Evolutionary conservation across 495 filamentous ascomycete genomes (phyloP), one percentile per base, ranked within the genome.

Genomic region (Aspergillus saccharolyticus): DNA sequence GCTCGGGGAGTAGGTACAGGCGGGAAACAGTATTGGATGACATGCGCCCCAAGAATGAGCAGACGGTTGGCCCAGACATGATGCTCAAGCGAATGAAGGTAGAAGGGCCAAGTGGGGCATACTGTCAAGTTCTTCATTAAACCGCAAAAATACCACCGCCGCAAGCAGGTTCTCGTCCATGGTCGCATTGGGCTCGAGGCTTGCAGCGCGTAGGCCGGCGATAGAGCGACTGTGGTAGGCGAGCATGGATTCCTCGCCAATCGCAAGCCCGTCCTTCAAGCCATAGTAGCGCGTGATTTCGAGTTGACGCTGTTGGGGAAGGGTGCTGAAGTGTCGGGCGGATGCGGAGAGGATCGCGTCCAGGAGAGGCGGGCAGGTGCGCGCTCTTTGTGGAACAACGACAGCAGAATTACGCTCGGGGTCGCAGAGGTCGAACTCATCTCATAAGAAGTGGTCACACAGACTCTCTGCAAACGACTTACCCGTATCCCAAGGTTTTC

Each of bases 121-220:
- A 63, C 61, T 57, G 50, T 63, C 61, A 7, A 63, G 24, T 50
- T 67, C 59, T 56, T 66, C 63, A 22, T 63, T 63, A 30, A 66
- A 66, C 14, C 63, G 52, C 1, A 63, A 47, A 15, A 60, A 48
- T 8, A 66, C 63, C 4, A 59, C 61, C 14, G 63, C 58, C 9
- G 60, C 55, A 14, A 66, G 51, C 17, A 66, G 52, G 52, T 63
- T 66, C 54, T 63, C 63, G 48, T 66, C 70, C 54, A 66, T 63
- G n/a, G 71, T 55, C 12, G 63, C 58, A 25, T 60, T 53, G 12
- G 60, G 51, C 42, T 70, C 63, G 33, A 62, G 53, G 20, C 59
- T 56, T 22, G 65, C 50, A 33, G 59, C 52, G 16, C 69, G 48
- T 12, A 73, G 58, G 42, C 64, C 56, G 3, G 57, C 44, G 19